Base-by-base conservation (phyloP, 2,329 filamentous ascomycete species). In the Nemania sp. region DNA sequence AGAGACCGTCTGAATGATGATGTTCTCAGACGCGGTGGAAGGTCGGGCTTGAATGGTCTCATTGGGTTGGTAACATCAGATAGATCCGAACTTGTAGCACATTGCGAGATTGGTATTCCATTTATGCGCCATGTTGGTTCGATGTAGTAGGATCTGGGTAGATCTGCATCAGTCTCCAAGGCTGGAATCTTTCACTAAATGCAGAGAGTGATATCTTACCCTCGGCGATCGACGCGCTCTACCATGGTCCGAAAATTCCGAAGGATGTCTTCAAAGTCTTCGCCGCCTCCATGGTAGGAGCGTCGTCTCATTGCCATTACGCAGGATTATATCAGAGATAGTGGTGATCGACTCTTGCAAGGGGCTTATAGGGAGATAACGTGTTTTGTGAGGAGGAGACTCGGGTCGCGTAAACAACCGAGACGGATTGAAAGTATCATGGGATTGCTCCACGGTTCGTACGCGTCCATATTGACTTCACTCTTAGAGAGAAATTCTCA, bases 101-200 rank as follows among this genome's bases (percentile, higher is more conserved):
- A 34, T 24, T 39, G 45, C 12, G 52, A 47, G 12, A 53, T 37
- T 6, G 55, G 44, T 12, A 51, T n/a, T 2, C 49, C 49, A 15
- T 60, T 60, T 19, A 60, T 51, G 9, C 55, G 52, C 58, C 58
- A 60, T 5, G 58, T 60, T 11, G 58, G 58, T 26, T 60, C 51
- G 14, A 60, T 45, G 24, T 60, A 58, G 47, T 58, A 60, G 1
- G 44, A 41, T 12, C 58, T 60, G 4, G 5, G 23, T 20, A 14
- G 4, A 9, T 8, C 9, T 20, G 6, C 6, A 26, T 42, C 5
- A 19, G 2, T 3, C 11, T 26, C 14, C 6, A 22, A n/a, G 12
- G 19, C 6, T 7, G 8, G 2, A 6, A 8, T 2, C 14, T 23
- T n/a, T 4, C 7, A 5, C n/a, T 5, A 1, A 9, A 11, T 2